Evolutionary conservation across 2,329 filamentous ascomycete genomes (phyloP), one percentile per base, ranked within the genome.

Genomic region (Diaporthe helianthi): DNA sequence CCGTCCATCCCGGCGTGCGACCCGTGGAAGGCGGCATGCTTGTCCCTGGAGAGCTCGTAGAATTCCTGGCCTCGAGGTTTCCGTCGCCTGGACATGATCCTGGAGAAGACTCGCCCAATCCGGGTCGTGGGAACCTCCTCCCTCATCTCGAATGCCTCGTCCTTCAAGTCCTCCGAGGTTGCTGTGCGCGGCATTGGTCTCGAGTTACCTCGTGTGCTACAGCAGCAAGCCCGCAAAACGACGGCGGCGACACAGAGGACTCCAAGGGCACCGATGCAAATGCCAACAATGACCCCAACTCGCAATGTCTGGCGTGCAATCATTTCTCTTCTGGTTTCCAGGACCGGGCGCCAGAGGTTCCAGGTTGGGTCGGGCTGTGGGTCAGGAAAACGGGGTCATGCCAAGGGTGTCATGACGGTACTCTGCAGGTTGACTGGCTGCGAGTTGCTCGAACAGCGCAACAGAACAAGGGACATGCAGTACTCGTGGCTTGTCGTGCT

Each of bases 1-100:
- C 80, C 82, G 52, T 87, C 84, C 51, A 88, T 78, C 73, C 88
- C 86, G 6, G 80, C 82, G 0, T 85, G 85, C 2, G 79, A 77
- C 0, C 78, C 72, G 0, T 82, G 82, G 6, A 80, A 85, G 1
- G 85, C 80, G 1, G 85, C 80, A 74, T 88, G 75, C 73, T 88
- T 79, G 76, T 78, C 72, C 68, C 76, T 72, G 60, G 73, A 54
- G 15, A 76, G 72, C 41, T 76, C 75, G 29, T 76, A 74, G 75
- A 88, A 85, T 29, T 78, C 76, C 17, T 87, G 86, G 33, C 76
- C 74, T 54, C 76, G 76, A 44, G 78, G 51, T 53, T 60, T 67
- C 22, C 67, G 54, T 12, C 67, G 63, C 52, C 65, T 64, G 17
- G 55, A 60, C n/a, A 60, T 51, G 33, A 71, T 58, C 41, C 52